Base-by-base conservation (phyloP, 2,329 filamentous ascomycete species). In the Cercospora sp. region DNA sequence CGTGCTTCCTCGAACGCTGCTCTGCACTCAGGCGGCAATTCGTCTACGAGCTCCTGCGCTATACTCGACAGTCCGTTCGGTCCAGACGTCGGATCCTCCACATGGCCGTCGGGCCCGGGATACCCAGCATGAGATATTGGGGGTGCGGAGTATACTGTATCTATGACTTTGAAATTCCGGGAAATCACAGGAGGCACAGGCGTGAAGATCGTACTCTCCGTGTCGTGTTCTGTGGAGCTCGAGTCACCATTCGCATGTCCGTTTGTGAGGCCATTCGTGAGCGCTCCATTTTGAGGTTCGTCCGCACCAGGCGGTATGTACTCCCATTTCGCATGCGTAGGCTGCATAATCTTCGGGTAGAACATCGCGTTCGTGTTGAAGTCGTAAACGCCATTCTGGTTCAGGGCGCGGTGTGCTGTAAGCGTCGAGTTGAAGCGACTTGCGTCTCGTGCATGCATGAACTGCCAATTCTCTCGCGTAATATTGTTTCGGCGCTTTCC, bases 381-480 rank as follows among this genome's bases (percentile, higher is more conserved):
- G 75, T 99, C 94, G 80, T 98, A 98, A 64, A 94, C 87, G 60
- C 95, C 95, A 26, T 87, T 81, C 8, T 90, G 83, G 72, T 91
- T 95, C 53, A 85, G 82, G 69, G 86, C 87, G 64, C 95, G 91
- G 64, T 89, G 84, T 16, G 86, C 85, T 36, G 89, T 86, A 67
- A 98, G 86, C 18, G 85, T 83, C 20, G 91, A 86, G 80, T 98
- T 99, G 83, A 95, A 98, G 59, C 89, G 89, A 78, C 94, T 94
- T 65, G 94, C 93, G 78, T 94, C 93, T 61, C 91, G 88, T 30
- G 94, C 93, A 80, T 99, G 95, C 81, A 98, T 93, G 66, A 95
- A 84, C 87, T 96, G 95, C 95, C 95, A 99, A 79, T 98, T 99
- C 66, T 90, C 89, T 74, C 96, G 92, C 63, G 94, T 98, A 67